Percentiles rank a stretch among this genome's conserved stretches.
Conservation (phyloP, 169 alveolate species). For the Eimeria tenella region DNA sequence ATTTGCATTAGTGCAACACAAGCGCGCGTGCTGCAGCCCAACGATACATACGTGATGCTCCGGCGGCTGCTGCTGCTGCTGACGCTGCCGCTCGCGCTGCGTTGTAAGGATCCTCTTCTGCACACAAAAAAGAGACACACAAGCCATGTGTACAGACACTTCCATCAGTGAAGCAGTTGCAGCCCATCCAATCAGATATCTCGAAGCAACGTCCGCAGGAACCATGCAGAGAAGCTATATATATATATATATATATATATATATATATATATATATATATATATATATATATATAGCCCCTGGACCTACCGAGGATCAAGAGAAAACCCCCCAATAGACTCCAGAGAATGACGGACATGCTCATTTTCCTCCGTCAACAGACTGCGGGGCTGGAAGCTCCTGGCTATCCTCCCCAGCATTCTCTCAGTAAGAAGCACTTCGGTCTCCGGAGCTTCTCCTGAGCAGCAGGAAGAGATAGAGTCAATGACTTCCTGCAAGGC, state of each 20-base stretch:
- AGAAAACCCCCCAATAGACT: conserved; percentile 40
- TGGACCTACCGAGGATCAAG: not conserved
- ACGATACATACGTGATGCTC: conserved; percentile 20
- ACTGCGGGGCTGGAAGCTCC: conserved; percentile 41
- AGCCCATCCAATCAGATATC: not conserved
- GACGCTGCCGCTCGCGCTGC: conserved; percentile 68
- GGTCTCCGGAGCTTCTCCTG: conserved; percentile 65
- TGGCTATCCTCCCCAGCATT: conserved; percentile 62
- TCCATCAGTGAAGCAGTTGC: not conserved
- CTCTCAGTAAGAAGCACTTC: conserved; percentile 53
- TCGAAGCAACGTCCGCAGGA: not conserved
- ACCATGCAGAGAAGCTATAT: not conserved
- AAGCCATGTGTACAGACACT: not conserved
- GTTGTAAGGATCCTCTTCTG: conserved; percentile 20
- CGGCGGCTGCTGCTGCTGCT: conserved; percentile 66
- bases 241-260: no score
- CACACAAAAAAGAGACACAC: not conserved
- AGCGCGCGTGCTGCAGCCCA: conserved; percentile 61
- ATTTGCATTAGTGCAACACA: conserved; percentile 35
- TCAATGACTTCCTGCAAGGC: conserved; percentile 45
- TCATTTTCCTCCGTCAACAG: conserved; percentile 9
- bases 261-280: not conserved
- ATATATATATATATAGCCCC: not conserved
- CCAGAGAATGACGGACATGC: conserved; percentile 33
- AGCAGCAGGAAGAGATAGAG: conserved; percentile 58